Base-by-base conservation (phyloP, 192 early-diverging fungal genomes). In the Fimicolochytrium jonesii region DNA sequence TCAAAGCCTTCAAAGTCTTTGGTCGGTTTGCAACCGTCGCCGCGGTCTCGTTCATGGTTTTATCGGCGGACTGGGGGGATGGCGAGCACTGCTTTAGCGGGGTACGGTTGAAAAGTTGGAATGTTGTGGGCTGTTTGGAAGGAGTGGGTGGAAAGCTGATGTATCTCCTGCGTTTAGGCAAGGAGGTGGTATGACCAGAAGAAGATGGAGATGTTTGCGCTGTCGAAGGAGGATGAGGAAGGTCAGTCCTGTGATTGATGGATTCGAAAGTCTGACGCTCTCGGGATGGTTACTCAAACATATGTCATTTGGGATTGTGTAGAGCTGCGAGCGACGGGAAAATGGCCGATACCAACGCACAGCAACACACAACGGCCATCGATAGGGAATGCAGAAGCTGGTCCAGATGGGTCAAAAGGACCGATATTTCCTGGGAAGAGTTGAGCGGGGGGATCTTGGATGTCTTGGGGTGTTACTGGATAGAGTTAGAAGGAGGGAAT, bases 21-120 rank as follows among this genome's bases (percentile, higher is more conserved):
- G 37, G 61, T 15, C 20, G 32, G 9, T 18, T 54, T 7, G 61
- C 23, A 0, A 30, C 46, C 7, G 61, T 64, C n/a, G 49, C 34
- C 15, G 29, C 61, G 26, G 30, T 61, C 4, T 29, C 20, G 11
- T 64, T 39, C 23, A 35, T 61, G 28, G 59, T 57, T 11, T 23
- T 66, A 0, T 35, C 22, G 25, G 54, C 54, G 30, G 64, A 66
- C 44, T 66, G 64, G 64, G 64, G 64, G 30, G 42, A 56, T 11
- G 53, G 55, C 3, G 64, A 66, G 30, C 51, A 66, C 11, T 56
- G 53, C 46, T 66, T 66, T 44, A 46, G 42, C 45, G 44, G 44
- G 31, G 54, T 66, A 47, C n/a, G n/a, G n/a, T 17, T 9, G 9
- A 48, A 22, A 48, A 7, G 22, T 48, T 6, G 46, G 11, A 17